Base-by-base conservation (phyloP, 2,329 filamentous ascomycete species). In the Elsinoe necatrix region DNA sequence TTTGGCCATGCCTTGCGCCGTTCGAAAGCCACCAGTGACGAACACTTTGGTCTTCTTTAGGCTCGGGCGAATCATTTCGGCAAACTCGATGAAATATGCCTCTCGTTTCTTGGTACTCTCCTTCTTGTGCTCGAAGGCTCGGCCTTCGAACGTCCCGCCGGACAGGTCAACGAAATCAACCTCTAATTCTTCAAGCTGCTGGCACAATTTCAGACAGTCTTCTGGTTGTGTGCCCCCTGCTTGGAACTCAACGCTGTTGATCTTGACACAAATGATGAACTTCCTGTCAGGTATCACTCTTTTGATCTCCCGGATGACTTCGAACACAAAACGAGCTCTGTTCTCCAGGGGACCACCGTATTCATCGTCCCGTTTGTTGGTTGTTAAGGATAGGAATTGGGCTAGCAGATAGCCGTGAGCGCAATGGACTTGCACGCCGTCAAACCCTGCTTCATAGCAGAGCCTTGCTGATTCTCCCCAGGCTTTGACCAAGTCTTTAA, bases 341-440 rank as follows among this genome's bases (percentile, higher is more conserved):
- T 73, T 73, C 47, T 73, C 67, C 31, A 74, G 69, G 6, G 61
- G 64, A 1, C 73, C 73, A 23, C 73, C 73, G 55, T 76, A 76
- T 37, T 63, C 63, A 54, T 75, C 73, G 1, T 68, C 72, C 9
- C 73, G 61, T 39, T 65, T 68, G 58, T 76, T 75, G 14, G 70
- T 72, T 4, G 73, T 66, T 0, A 68, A 67, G 0, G 65, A 68
- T 1, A 74, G 62, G 56, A 75, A 75, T 52, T 73, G 69, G 12
- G 71, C 67, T 3, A 75, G 60, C 2, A 75, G 64, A 56, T 75
- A 75, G 1, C 73, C 73, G 54, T 75, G 72, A 8, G 66, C 66
- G 29, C 63, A 64, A 51, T 69, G 54, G 4, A 69, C 57, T 57
- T 69, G 64, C 0, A 68, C 67, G 16, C 65, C 66, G 27, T 68